A percentile compares a stretch with the other conserved stretches of the same genome.
These are phyloP conservation scores for Metschnikowia shivogae DNA, from an alignment of 805 yeast genomes.

Conservation along the genomic window DNA sequence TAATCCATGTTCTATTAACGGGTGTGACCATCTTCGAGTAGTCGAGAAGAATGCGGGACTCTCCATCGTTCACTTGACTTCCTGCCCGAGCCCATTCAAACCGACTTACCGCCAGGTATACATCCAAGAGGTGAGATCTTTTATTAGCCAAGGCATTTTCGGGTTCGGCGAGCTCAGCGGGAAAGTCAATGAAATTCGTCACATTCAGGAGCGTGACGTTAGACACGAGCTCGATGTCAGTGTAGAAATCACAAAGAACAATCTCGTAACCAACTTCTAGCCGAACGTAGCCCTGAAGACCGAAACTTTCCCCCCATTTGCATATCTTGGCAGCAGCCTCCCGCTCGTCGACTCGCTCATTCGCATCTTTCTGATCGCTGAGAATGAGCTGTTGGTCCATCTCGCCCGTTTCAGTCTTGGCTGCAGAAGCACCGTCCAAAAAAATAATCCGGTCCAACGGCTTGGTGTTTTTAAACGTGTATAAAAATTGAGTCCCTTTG, in stretches of 20 bases:
- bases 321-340: slow-evolving; percentile 49
- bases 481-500: slow-evolving; percentile 20
- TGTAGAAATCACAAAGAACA: slow-evolving; percentile 55
- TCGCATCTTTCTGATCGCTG: slow-evolving; percentile 19
- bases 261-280: slow-evolving; percentile 61
- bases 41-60: slow-evolving; percentile 47
- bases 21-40: slow-evolving; percentile 51
- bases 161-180: slow-evolving; percentile 16
- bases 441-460: slow-evolving; percentile 49
- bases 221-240: slow-evolving; percentile 44
- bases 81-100: slow-evolving; percentile 49
- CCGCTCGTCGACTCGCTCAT: slow-evolving; percentile 34
- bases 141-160: slow-evolving; percentile 4
- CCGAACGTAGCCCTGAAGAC: slow-evolving; percentile 56
- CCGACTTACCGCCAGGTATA: slow-evolving; percentile 27
- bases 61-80: slow-evolving; percentile 43
- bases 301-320: slow-evolving; percentile 50
- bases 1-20: slow-evolving; percentile 45
- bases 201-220: slow-evolving; percentile 38
- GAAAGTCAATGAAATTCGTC: slow-evolving; percentile 37
- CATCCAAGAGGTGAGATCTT: slow-evolving; percentile 20
- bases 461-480: slow-evolving; percentile 45
- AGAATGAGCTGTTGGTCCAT: slow-evolving; percentile 47
- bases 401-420: slow-evolving; percentile 52
- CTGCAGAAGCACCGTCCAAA: slow-evolving; percentile 70